A percentile compares a stretch with the other conserved stretches of the same genome.
Evolutionary conservation across 805 yeast species (phyloP).

Genomic region (Blastobotrys peoriensis): DNA sequence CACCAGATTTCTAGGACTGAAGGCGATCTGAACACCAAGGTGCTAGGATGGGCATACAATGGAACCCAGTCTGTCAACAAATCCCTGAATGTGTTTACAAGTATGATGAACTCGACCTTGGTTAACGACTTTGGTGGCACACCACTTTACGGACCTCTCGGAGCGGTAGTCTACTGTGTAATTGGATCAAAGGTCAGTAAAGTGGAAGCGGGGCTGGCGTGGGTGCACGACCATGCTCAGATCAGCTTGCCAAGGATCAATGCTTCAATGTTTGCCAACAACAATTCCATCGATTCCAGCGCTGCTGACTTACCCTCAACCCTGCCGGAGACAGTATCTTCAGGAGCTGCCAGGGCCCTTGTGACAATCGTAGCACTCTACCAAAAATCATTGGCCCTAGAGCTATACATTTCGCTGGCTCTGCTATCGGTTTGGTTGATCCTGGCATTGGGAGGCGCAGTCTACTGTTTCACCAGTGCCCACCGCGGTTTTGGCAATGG

Average conservation of each 20-base stretch:
- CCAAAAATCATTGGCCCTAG: conserved; percentile 8
- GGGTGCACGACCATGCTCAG: conserved; percentile 65
- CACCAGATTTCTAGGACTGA: conserved; percentile 45
- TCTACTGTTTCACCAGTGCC: no score
- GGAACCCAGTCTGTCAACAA: conserved; percentile 54
- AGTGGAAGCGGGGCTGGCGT: conserved; percentile 65
- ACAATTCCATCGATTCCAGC: background rate
- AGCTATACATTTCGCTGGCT: conserved; percentile 11
- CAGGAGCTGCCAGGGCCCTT: conserved; percentile 6
- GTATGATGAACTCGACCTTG: conserved; percentile 53
- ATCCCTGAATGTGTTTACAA: conserved; percentile 54
- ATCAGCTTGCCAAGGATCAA: conserved; percentile 51
- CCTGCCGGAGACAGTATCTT: background rate
- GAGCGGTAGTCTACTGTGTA: conserved; percentile 69
- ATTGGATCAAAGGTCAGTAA: conserved; percentile 64
- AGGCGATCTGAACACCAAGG: conserved; percentile 47
- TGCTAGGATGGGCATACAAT: conserved; percentile 60
- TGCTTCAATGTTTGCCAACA: conserved; percentile 25
- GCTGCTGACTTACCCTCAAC: background rate
- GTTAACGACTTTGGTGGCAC: conserved; percentile 61
- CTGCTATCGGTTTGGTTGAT: conserved; percentile 11
- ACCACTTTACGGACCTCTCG: conserved; percentile 55
- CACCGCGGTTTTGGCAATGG: no score
- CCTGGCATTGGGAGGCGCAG: conserved; percentile 7
- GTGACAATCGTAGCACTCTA: conserved; percentile 7